Conservation (phyloP, 108 stramenopile genomes). For the Aurantiochytrium sp. region DNA sequence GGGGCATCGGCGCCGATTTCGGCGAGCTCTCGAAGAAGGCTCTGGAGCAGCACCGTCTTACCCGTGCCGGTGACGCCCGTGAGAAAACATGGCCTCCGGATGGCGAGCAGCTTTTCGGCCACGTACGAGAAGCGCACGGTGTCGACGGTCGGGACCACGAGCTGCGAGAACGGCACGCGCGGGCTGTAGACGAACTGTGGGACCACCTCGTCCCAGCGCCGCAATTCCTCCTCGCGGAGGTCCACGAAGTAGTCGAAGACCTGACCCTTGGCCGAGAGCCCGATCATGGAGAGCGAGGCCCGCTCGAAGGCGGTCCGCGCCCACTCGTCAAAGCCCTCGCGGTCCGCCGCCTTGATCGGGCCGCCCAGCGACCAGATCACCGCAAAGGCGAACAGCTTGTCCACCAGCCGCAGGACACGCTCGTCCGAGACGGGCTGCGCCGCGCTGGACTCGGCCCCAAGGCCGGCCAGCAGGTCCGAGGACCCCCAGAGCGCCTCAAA, state of each 20-base stretch:
- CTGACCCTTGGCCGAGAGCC: constrained; percentile 38
- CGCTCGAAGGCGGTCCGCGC: constrained; percentile 35
- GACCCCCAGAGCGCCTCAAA: not conserved
- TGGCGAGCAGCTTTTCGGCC: constrained; percentile 44
- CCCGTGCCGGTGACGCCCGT: constrained; percentile 62
- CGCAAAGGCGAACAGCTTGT: not conserved
- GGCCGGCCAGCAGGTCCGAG: not conserved
- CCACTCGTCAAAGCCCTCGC: not conserved
- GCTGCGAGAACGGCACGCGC: constrained; percentile 45
- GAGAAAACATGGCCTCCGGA: constrained; percentile 54
- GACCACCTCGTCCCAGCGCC: constrained; percentile 56
- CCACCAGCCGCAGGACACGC: not conserved
- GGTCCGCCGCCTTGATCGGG: not conserved
- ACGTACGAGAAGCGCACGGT: constrained; percentile 58
- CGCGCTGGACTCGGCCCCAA: not conserved
- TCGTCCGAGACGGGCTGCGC: too few species aligned
- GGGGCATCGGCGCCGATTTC: not conserved
- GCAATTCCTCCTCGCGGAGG: not conserved
- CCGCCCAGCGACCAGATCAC: constrained; percentile 21
- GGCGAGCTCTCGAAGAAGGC: not conserved
- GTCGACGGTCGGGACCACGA: constrained; percentile 60
- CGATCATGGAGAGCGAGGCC: constrained; percentile 14
- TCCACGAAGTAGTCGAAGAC: constrained; percentile 59
- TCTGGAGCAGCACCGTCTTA: constrained; percentile 45
- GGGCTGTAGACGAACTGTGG: constrained; percentile 50